phyloP scores from a whole-genome alignment of 23 red algal species.

The Gracilaria domingensis region DNA sequence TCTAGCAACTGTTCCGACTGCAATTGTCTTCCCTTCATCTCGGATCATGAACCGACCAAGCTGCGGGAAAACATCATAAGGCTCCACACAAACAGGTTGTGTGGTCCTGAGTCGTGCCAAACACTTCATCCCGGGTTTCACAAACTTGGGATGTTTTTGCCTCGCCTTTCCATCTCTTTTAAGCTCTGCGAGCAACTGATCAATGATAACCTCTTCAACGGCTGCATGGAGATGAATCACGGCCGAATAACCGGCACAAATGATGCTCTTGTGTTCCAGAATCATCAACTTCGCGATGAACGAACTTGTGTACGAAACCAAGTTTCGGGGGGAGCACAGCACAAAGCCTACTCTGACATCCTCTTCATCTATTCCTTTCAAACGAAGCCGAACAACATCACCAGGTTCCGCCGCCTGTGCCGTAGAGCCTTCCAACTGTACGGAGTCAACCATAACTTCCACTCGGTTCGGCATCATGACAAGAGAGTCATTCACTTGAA shows the following conservation, averaged over 20 bases:
- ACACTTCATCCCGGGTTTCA: conserved; percentile 90
- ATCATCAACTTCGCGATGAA: conserved; percentile 96
- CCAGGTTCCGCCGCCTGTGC: conserved; percentile 87
- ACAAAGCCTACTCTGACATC: conserved; percentile 93
- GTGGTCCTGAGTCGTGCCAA: conserved; percentile 75
- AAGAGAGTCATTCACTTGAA: conserved; percentile 83
- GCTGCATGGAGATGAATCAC: conserved; percentile 93
- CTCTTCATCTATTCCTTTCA: conserved; percentile 98
- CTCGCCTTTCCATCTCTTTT: conserved; percentile 89
- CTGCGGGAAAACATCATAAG: conserved; percentile 92
- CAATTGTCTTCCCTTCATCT: conserved; percentile 95
- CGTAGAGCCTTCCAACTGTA: conserved; percentile 86
- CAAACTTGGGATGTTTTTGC: conserved; percentile 90
- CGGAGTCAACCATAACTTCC: conserved; percentile 78
- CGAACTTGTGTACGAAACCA: conserved; percentile 73
- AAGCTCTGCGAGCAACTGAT: conserved; percentile 82
- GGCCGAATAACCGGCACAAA: conserved; percentile 93
- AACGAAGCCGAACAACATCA: conserved; percentile 88
- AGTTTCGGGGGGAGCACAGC: conserved; percentile 69
- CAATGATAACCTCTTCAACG: conserved; percentile 84
- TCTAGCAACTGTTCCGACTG: conserved; percentile 88
- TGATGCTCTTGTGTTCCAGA: conserved; percentile 96
- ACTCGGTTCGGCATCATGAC: conserved; percentile 92
- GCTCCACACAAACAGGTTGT: conserved; percentile 86
- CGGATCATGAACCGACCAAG: conserved; percentile 97